These are phyloP conservation scores for Ustilago loliicola DNA, from an alignment of 1,284 basidiomycete species.

Conservation along the genomic window DNA sequence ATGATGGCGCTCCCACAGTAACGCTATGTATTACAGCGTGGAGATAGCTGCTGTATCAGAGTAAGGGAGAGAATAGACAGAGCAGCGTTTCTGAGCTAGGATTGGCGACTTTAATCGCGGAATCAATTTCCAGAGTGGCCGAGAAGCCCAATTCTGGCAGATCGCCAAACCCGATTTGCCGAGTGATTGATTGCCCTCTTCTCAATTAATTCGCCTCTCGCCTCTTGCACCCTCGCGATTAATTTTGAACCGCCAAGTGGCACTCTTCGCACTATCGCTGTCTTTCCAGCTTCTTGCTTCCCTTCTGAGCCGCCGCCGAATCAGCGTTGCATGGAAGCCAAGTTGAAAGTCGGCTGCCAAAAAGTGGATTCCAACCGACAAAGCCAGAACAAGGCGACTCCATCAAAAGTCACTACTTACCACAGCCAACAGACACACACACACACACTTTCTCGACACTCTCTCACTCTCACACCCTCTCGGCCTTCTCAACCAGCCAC, in stretches of 20 bases:
- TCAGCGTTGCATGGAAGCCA: not conserved
- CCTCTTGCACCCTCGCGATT: too few relatives aligned
- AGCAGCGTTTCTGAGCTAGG: not conserved
- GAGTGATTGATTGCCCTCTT: not conserved
- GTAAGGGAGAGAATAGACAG: too few relatives aligned
- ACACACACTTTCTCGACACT: not conserved
- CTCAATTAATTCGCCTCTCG: too few relatives aligned
- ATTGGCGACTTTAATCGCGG: not conserved
- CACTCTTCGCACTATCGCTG: not conserved
- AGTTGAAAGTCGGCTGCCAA: constrained; percentile 5
- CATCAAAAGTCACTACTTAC: not conserved
- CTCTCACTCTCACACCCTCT: not conserved
- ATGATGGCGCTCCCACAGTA: not conserved
- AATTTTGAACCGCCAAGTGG: not conserved
- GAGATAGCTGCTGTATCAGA: too few relatives aligned
- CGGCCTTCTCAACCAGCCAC: constrained; percentile 9
- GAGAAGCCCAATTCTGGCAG: constrained; percentile 3
- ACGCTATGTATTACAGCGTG: too few relatives aligned
- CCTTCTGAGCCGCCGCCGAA: not conserved
- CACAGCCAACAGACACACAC: not conserved
- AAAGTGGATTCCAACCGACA: not conserved
- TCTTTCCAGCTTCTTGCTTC: not conserved
- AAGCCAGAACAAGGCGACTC: not conserved
- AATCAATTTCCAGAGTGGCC: not conserved
- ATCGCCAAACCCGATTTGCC: constrained; percentile 2